phyloP scores from a whole-genome alignment of 2,329 filamentous ascomycete genomes.

The Calonectria ilicicola region DNA sequence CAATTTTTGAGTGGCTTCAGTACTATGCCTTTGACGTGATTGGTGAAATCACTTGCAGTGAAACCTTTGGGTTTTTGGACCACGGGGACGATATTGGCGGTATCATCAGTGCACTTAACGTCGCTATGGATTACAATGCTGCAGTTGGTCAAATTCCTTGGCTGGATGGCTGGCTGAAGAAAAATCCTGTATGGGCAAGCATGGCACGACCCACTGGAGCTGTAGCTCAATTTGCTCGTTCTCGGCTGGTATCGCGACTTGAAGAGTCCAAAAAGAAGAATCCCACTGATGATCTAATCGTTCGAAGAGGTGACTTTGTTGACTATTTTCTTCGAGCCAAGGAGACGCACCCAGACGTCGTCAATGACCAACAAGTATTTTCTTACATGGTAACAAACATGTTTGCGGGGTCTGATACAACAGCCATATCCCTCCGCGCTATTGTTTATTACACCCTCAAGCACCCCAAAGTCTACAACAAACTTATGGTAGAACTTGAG shows the following conservation, averaged over 20 bases:
- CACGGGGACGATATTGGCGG: constrained; percentile 23
- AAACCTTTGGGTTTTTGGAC: constrained; percentile 33
- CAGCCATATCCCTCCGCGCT: constrained; percentile 32
- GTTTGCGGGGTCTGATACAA: constrained; percentile 33
- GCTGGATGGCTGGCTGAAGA: constrained; percentile 38
- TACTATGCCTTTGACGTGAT: constrained; percentile 37
- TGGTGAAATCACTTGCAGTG: constrained; percentile 35
- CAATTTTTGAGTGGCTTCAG: constrained; percentile 36
- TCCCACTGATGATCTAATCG: too few relatives aligned
- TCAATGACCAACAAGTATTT: constrained; percentile 32
- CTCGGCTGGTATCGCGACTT: constrained; percentile 16
- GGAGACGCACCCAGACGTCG: constrained; percentile 28
- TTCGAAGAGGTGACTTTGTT: constrained; percentile 8
- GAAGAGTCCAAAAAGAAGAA: constrained; percentile 18
- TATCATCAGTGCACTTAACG: constrained; percentile 26
- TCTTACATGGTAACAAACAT: constrained; percentile 39
- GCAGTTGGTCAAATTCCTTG: constrained; percentile 36
- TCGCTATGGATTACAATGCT: constrained; percentile 34
- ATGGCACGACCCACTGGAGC: constrained; percentile 24
- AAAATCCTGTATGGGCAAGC: constrained; percentile 29
- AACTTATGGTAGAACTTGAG: constrained; percentile 29
- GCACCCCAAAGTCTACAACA: constrained; percentile 13
- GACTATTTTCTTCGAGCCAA: constrained; percentile 36
- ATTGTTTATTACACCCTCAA: constrained; percentile 33
- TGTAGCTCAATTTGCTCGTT: constrained; percentile 1